These are phyloP conservation scores for Fraxinus cuspidata DNA, from an alignment of 257 asterid genomes.

Conservation along the genomic window DNA sequence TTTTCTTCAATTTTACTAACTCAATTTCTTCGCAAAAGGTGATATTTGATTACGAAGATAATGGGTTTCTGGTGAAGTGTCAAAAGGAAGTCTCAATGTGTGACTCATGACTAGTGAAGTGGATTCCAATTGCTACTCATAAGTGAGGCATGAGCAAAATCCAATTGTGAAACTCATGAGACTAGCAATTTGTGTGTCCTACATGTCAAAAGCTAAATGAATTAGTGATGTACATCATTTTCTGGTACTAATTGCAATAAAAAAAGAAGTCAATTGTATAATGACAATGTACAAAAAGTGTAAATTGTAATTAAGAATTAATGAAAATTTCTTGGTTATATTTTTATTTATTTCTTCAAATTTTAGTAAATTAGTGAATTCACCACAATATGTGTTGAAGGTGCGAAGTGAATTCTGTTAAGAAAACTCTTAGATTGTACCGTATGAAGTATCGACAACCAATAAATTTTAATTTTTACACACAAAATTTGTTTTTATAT, in stretches of 20 bases:
- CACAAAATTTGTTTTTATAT: too few relatives aligned
- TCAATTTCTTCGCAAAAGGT: neutral
- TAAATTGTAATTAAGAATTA: too few relatives aligned
- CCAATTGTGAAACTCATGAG: conserved; percentile 25
- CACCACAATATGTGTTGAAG: too few relatives aligned
- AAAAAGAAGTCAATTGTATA: neutral
- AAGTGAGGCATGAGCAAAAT: conserved; percentile 2
- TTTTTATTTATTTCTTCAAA: neutral
- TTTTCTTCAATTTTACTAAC: too few relatives aligned
- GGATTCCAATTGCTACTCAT: conserved; percentile 33
- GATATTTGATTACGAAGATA: conserved; percentile 21
- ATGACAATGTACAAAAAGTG: neutral
- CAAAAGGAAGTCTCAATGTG: conserved; percentile 37
- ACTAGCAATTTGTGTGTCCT: conserved; percentile 40
- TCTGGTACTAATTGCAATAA: conserved; percentile 3
- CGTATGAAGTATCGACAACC: too few relatives aligned
- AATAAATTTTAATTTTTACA: too few relatives aligned
- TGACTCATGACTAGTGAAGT: conserved; percentile 19
- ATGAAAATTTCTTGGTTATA: too few relatives aligned
- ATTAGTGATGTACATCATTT: conserved; percentile 7
- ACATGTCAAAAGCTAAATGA: conserved; percentile 37
- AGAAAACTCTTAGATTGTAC: too few relatives aligned
- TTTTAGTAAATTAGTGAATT: too few relatives aligned
- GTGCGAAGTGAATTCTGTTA: too few relatives aligned
- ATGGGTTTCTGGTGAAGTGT: conserved; percentile 43